Base-by-base conservation (phyloP, 2,329 filamentous ascomycete species). In the Anthostomella pinea region DNA sequence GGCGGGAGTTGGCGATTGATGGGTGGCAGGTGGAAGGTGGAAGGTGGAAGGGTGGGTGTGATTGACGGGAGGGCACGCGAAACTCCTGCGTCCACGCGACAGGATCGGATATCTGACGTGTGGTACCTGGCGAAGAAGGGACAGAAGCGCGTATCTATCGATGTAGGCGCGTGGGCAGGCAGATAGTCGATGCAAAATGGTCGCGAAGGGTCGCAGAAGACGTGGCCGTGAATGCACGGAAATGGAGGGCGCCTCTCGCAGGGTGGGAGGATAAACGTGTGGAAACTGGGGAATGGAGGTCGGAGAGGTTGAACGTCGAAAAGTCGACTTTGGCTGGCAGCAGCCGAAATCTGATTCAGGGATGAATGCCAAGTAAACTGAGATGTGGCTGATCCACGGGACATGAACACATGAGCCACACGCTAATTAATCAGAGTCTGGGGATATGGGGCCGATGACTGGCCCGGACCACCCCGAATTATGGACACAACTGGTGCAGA, bases 11-110 rank as follows among this genome's bases (percentile, higher is more conserved):
- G 36, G 45, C 42, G 44, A 53, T 48, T 47, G 44, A 46, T 45
- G 37, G 47, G 38, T 43, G 40, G n/a, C n/a, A n/a, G n/a, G n/a
- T n/a, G n/a, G n/a, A n/a, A n/a, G n/a, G 35, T 42, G 40, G 46
- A 21, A 30, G 44, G 45, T 33, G 36, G 23, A 30, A 36, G 38
- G 18, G 29, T 33, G 22, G 28, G 11, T 25, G 35, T 17, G 38
- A 18, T 35, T 33, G 44, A 36, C 17, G 17, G 44, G 45, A 45
- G 49, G 46, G 47, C 38, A 58, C 54, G 56, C 54, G 54, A 52
- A 56, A 58, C 51, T 48, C 46, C 53, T 56, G 51, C 39, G 53
- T 52, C 55, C 56, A 60, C 58, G 58, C 58, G 58, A 62, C 58
- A 56, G 50, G 48, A 56, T 51, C 47, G 49, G 50, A 51, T 51